Percentiles rank a stretch among this genome's conserved stretches.
These are phyloP conservation scores for Papilionanthe hybrid DNA, from an alignment of 116 monocot genomes.

Conservation along the genomic window DNA sequence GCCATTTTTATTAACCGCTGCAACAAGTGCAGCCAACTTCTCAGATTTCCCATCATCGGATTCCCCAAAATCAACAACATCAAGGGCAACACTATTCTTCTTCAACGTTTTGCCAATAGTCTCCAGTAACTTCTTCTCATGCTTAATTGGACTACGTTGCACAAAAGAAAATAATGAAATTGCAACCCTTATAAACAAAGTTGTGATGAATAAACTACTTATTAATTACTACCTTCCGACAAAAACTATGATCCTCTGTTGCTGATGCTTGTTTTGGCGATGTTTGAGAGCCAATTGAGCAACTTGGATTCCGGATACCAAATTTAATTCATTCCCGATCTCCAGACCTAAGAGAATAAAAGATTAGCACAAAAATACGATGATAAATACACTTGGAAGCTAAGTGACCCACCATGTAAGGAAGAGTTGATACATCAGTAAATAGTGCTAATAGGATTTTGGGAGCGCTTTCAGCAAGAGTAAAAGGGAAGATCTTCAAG, in stretches of 20 bases:
- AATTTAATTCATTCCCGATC: slow-evolving; percentile 78
- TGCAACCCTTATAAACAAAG: neutral
- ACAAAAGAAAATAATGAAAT: slow-evolving; percentile 3
- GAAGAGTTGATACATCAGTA: neutral
- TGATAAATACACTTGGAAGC: neutral
- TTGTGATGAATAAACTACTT: slow-evolving; percentile 1
- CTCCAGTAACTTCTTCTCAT: slow-evolving; percentile 77
- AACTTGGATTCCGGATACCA: slow-evolving; percentile 86
- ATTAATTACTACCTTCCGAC: slow-evolving; percentile 62
- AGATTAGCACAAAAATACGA: neutral
- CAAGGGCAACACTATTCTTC: slow-evolving; percentile 91
- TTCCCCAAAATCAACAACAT: slow-evolving; percentile 95
- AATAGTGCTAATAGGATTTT: neutral
- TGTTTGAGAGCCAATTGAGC: slow-evolving; percentile 95
- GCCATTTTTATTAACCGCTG: slow-evolving; percentile 77
- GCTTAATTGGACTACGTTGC: slow-evolving; percentile 57
- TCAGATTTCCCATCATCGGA: slow-evolving; percentile 74
- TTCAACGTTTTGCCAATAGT: slow-evolving; percentile 75
- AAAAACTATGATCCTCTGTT: slow-evolving; percentile 95
- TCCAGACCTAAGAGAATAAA: slow-evolving; percentile 51
- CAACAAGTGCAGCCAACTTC: slow-evolving; percentile 79
- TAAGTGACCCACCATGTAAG: neutral
- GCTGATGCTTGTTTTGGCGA: slow-evolving; percentile 88
- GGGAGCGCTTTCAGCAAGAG: too few species aligned
- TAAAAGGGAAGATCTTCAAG: too few species aligned